A percentile compares a stretch with the other conserved stretches of the same genome.
Conservation (phyloP, 2,329 filamentous ascomycete genomes). For the Stagonosporopsis tanaceti region DNA sequence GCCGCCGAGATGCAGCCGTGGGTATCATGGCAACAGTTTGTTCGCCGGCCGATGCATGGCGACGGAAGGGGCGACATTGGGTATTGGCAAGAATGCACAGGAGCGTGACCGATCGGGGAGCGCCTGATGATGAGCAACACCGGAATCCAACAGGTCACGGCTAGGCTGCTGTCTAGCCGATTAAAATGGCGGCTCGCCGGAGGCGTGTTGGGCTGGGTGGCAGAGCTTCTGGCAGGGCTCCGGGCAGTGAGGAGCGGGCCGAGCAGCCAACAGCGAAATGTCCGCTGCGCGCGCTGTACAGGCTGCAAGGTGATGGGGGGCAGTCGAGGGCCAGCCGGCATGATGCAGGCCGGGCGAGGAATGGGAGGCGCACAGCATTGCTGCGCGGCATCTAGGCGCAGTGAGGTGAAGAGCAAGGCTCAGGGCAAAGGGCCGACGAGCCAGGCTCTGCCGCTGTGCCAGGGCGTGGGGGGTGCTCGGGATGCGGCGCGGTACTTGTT, state of each 20-base stretch:
- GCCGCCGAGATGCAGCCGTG: constrained; percentile 27
- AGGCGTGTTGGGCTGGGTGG: constrained; percentile 7
- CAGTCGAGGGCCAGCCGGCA: constrained; percentile 10
- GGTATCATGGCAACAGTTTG: constrained; percentile 21
- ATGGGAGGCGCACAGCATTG: constrained; percentile 8
- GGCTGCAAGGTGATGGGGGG: neutral
- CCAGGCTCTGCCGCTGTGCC: neutral
- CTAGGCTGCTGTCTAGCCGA: constrained; percentile 32
- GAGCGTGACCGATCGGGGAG: constrained; percentile 28
- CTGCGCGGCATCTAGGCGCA: constrained; percentile 10
- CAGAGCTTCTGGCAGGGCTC: neutral
- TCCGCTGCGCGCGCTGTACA: constrained; percentile 10
- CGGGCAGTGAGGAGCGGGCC: constrained; percentile 22
- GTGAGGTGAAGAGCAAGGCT: constrained; percentile 14
- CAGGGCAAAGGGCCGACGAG: constrained; percentile 17
- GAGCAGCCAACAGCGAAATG: constrained; percentile 24
- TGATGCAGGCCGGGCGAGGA: constrained; percentile 3
- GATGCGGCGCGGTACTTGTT: constrained; percentile 29
- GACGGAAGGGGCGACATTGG: constrained; percentile 23
- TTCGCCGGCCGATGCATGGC: constrained; percentile 21
- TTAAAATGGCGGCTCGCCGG: constrained; percentile 16
- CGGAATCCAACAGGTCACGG: constrained; percentile 19
- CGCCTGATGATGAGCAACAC: constrained; percentile 18
- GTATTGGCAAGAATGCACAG: constrained; percentile 41
- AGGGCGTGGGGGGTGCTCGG: constrained; percentile 1